Percentiles rank a stretch among this genome's conserved stretches.
These are phyloP conservation scores for Fallopia convolvulus DNA, from an alignment of 148 eudicot species.

Conservation along the genomic window DNA sequence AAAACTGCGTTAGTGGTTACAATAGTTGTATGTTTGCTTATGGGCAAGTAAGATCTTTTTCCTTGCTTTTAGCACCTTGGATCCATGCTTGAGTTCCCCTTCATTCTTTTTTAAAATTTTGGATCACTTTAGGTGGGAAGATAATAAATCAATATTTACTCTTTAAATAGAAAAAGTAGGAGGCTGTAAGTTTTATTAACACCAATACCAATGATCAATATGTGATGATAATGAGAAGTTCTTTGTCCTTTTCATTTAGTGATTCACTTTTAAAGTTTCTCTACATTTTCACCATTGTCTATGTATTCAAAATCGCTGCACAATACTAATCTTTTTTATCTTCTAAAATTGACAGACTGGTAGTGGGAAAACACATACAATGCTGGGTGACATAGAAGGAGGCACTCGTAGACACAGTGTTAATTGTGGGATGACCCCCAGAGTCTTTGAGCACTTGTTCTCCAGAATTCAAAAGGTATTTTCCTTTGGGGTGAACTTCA, in stretches of 20 bases:
- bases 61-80: not conserved
- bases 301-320: not conserved
- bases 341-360: conserved; percentile 49
- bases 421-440: conserved; percentile 96
- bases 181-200: not conserved
- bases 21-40: conserved; percentile 99
- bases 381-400: conserved; percentile 95
- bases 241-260: not conserved
- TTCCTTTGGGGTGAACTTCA: not conserved
- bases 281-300: not conserved
- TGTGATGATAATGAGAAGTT: not conserved
- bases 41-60: conserved; percentile 67
- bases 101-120: not conserved
- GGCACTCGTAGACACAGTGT: conserved; percentile 94
- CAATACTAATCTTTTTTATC: not conserved
- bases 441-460: conserved; percentile 91
- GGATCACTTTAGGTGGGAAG: not conserved
- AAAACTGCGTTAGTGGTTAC: conserved; percentile 87
- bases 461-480: conserved; percentile 86
- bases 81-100: not conserved
- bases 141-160: not conserved
- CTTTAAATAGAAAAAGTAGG: not conserved
- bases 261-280: not conserved
- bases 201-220: not conserved
- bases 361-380: conserved; percentile 96